phyloP scores from a whole-genome alignment of 1,284 basidiomycete genomes.

The Pseudozyma thailandica region DNA sequence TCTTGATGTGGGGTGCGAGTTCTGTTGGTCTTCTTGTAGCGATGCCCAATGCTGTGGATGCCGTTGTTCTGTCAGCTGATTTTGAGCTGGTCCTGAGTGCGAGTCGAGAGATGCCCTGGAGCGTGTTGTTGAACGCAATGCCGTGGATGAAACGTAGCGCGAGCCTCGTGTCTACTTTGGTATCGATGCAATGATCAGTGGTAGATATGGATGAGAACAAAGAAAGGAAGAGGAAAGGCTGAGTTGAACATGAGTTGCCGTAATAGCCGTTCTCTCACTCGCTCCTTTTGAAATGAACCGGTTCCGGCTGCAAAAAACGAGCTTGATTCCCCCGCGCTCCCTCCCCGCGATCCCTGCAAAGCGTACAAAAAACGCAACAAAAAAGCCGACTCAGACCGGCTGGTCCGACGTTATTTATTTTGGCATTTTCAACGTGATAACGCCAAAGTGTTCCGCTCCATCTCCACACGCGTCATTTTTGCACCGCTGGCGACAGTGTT shows the following conservation, averaged over 20 bases:
- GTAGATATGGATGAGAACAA: background rate
- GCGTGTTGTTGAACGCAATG: too few species aligned
- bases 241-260: background rate
- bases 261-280: background rate
- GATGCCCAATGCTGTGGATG: too few species aligned
- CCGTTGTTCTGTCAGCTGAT: too few species aligned
- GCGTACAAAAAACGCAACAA: background rate
- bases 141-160: background rate
- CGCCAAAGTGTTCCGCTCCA: background rate
- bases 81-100: too few species aligned
- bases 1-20: too few species aligned
- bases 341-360: background rate
- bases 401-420: background rate
- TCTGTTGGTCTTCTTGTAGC: too few species aligned
- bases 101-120: too few species aligned
- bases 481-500: background rate
- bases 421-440: constrained; percentile 2
- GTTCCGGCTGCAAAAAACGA: background rate
- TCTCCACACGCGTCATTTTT: constrained; percentile 4
- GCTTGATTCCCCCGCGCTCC: background rate
- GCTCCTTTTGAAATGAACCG: background rate
- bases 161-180: background rate
- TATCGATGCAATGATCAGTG: background rate
- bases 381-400: constrained; percentile 4
- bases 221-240: background rate